Evolutionary conservation across 1,284 basidiomycete genomes (phyloP).

Genomic region (Naganishia albida): DNA sequence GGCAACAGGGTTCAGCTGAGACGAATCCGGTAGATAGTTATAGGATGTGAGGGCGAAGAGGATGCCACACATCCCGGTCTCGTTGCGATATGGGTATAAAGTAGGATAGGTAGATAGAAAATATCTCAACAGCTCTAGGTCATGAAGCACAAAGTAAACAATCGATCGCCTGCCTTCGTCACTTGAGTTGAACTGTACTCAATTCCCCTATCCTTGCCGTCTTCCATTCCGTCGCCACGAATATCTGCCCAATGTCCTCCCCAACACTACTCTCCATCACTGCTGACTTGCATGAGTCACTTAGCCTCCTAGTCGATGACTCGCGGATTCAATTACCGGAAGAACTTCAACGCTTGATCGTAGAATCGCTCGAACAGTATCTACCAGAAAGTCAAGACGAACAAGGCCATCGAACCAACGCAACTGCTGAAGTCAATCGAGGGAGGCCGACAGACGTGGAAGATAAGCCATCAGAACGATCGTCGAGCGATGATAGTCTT

Average conservation of each 20-base stretch:
- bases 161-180: not conserved
- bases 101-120: not conserved
- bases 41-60: slow-evolving; percentile 29
- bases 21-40: not conserved
- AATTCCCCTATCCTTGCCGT: not conserved
- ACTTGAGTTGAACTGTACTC: not conserved
- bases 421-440: not conserved
- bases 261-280: slow-evolving; percentile 6
- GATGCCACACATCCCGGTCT: slow-evolving; percentile 38
- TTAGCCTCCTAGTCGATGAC: not conserved
- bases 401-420: not conserved
- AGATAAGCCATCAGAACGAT: too few species aligned
- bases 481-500: not conserved
- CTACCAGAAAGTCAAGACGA: not conserved
- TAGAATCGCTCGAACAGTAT: not conserved
- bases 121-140: not conserved
- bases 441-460: too few species aligned
- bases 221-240: not conserved
- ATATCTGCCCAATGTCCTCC: not conserved
- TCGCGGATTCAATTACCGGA: not conserved
- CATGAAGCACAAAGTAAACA: slow-evolving; percentile 25
- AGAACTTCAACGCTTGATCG: not conserved
- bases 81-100: not conserved
- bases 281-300: slow-evolving; percentile 1
- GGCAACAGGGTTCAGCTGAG: not conserved